Evolutionary conservation across 257 asterid species (phyloP).

Genomic region (Plantago elongata): DNA sequence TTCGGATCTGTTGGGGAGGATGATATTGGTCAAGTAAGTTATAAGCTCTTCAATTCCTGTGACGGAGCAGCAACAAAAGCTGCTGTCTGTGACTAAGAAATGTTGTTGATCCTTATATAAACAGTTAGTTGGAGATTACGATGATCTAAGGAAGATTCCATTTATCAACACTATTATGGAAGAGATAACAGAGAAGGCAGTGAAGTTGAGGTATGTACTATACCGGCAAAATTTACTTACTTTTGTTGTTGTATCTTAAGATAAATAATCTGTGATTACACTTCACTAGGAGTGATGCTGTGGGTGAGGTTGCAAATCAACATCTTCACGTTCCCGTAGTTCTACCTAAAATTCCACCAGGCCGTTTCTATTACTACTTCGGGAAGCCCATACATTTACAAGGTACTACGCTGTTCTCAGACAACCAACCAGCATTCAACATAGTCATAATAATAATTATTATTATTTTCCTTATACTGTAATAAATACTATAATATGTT

Average conservation of each 20-base stretch:
- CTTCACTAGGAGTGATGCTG: slow-evolving; percentile 35
- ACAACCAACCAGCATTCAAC: background rate
- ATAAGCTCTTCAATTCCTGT: background rate
- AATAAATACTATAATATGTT: slow-evolving; percentile 7
- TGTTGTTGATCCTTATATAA: slow-evolving; percentile 2
- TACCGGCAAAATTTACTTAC: background rate
- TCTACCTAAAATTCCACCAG: slow-evolving; percentile 77
- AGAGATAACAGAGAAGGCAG: slow-evolving; percentile 46
- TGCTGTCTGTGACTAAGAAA: background rate
- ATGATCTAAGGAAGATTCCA: slow-evolving; percentile 65
- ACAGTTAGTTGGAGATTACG: slow-evolving; percentile 66
- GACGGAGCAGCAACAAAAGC: background rate
- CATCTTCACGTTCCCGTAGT: slow-evolving; percentile 62
- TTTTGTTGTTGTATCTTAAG: background rate
- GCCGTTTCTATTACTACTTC: slow-evolving; percentile 73
- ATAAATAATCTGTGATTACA: background rate
- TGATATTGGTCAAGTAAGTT: slow-evolving; percentile 65
- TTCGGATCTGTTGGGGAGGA: slow-evolving; percentile 93
- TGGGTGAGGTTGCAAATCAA: slow-evolving; percentile 75
- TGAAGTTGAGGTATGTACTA: slow-evolving; percentile 50
- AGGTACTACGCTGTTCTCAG: too few species aligned
- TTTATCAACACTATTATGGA: slow-evolving; percentile 41
- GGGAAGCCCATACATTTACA: slow-evolving; percentile 91
- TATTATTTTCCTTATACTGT: background rate
- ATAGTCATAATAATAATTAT: background rate